Percentiles rank a stretch among this genome's conserved stretches.
Evolutionary conservation across 352 stramenopile genomes (phyloP).

Genomic region (Pythium periplocum): DNA sequence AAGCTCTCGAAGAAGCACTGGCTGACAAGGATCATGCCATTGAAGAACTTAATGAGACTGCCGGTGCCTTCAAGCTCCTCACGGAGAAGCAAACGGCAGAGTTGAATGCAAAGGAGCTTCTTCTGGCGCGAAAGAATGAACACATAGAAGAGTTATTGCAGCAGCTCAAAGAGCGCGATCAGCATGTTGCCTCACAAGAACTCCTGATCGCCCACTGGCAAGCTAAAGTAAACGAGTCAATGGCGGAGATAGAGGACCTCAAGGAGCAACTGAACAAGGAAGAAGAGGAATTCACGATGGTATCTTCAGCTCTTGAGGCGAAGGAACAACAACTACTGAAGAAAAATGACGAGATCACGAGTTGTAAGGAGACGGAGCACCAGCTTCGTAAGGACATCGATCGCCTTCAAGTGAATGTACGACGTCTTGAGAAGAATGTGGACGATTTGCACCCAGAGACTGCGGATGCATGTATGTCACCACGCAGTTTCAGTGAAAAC

Average conservation of each 20-base stretch:
- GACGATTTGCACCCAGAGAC: constrained; percentile 32
- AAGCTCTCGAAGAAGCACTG: constrained; percentile 2
- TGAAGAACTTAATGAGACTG: constrained; percentile 16
- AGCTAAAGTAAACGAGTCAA: constrained; percentile 14
- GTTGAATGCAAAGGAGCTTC: constrained; percentile 63
- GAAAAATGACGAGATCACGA: constrained; percentile 29
- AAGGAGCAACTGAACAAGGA: constrained; percentile 47
- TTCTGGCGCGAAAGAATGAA: constrained; percentile 52
- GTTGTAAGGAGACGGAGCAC: constrained; percentile 22
- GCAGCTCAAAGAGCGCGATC: constrained; percentile 30
- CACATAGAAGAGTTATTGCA: constrained; percentile 53
- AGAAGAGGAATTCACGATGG: constrained; percentile 63
- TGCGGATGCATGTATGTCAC: constrained; percentile 60
- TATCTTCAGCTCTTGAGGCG: constrained; percentile 42
- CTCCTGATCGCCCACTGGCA: constrained; percentile 5
- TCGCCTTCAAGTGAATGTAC: constrained; percentile 26
- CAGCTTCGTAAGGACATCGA: constrained; percentile 42
- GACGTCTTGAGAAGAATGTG: constrained; percentile 41
- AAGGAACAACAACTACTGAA: constrained; percentile 40
- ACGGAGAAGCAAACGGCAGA: constrained; percentile 54
- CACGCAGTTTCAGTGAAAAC: constrained; percentile 67
- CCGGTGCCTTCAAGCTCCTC: constrained; percentile 32
- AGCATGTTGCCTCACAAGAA: constrained; percentile 6
- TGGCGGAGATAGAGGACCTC: constrained; percentile 28
- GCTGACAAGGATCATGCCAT: constrained; percentile 8